Conservation (phyloP, 2,329 filamentous ascomycete species). For the Akanthomyces uredinophilus region DNA sequence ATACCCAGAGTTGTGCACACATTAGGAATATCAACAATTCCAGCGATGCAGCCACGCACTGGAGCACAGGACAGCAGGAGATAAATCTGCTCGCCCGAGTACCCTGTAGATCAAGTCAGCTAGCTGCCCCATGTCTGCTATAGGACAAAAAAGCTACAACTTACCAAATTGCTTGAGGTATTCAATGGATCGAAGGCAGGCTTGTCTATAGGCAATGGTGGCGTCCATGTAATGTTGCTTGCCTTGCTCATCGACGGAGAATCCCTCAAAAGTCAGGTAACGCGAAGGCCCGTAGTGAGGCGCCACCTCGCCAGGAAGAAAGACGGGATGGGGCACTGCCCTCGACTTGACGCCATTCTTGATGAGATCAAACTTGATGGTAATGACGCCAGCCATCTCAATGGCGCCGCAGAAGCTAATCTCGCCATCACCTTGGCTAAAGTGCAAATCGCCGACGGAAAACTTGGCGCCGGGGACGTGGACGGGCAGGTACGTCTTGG, state of each 20-base stretch:
- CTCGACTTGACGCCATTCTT: slow-evolving; percentile 72
- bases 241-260: slow-evolving; percentile 80
- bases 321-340: slow-evolving; percentile 77
- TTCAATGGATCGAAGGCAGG: slow-evolving; percentile 52
- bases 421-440: slow-evolving; percentile 83
- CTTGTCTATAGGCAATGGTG: slow-evolving; percentile 81
- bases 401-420: slow-evolving; percentile 88
- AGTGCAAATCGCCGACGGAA: slow-evolving; percentile 83
- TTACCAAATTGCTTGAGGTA: slow-evolving; percentile 32
- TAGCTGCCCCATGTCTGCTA: neutral
- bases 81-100: slow-evolving; percentile 73
- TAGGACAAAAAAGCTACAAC: neutral
- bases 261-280: slow-evolving; percentile 83
- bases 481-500: slow-evolving; percentile 81
- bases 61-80: slow-evolving; percentile 80
- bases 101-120: slow-evolving; percentile 39
- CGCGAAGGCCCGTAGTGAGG: slow-evolving; percentile 76
- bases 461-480: slow-evolving; percentile 86
- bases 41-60: slow-evolving; percentile 81
- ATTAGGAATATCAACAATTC: slow-evolving; percentile 87
- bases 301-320: slow-evolving; percentile 80
- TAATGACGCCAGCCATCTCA: slow-evolving; percentile 90
- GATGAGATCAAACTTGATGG: slow-evolving; percentile 83
- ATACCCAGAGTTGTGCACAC: slow-evolving; percentile 83
- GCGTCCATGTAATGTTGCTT: slow-evolving; percentile 88